A percentile compares a stretch with the other conserved stretches of the same genome.
These are phyloP conservation scores for Tylopilus felleus DNA, from an alignment of 768 basidiomycete species.

Conservation along the genomic window DNA sequence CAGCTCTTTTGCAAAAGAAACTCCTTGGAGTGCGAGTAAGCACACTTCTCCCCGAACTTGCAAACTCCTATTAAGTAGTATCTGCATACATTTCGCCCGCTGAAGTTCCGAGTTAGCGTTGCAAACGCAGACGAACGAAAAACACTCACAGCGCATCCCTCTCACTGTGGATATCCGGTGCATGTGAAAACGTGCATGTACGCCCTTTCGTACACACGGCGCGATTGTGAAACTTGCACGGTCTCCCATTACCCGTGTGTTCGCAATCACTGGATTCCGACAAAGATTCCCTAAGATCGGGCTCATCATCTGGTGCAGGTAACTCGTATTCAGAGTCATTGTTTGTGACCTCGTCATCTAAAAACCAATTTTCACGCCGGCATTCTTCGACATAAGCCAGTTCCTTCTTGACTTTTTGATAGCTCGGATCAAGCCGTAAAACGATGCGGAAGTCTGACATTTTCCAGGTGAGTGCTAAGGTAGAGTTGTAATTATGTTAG, in stretches of 20 bases:
- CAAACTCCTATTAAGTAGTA: slow-evolving; percentile 38
- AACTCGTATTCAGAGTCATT: slow-evolving; percentile 10
- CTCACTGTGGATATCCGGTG: slow-evolving; percentile 50
- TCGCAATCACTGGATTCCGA: slow-evolving; percentile 52
- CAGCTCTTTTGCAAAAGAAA: slow-evolving; percentile 44
- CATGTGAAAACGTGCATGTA: slow-evolving; percentile 45
- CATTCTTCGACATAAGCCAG: slow-evolving; percentile 1
- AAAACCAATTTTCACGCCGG: background rate
- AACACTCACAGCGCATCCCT: slow-evolving; percentile 48
- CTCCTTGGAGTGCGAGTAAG: slow-evolving; percentile 44
- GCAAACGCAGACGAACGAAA: background rate
- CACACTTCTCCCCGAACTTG: slow-evolving; percentile 37
- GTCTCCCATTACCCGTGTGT: slow-evolving; percentile 47
- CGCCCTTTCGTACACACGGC: slow-evolving; percentile 42
- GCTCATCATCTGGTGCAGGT: slow-evolving; percentile 21
- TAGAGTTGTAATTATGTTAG: background rate
- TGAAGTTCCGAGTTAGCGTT: slow-evolving; percentile 16
- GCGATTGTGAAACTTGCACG: slow-evolving; percentile 55
- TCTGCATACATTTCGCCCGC: slow-evolving; percentile 47
- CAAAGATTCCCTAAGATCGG: slow-evolving; percentile 36
- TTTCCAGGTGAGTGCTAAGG: background rate
- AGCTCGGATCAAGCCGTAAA: slow-evolving; percentile 24
- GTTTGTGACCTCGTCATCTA: background rate
- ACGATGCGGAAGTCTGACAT: slow-evolving; percentile 25
- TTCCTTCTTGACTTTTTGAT: slow-evolving; percentile 7